phyloP scores from a whole-genome alignment of 306 rosid genomes.

The Hippophae tibetana region DNA sequence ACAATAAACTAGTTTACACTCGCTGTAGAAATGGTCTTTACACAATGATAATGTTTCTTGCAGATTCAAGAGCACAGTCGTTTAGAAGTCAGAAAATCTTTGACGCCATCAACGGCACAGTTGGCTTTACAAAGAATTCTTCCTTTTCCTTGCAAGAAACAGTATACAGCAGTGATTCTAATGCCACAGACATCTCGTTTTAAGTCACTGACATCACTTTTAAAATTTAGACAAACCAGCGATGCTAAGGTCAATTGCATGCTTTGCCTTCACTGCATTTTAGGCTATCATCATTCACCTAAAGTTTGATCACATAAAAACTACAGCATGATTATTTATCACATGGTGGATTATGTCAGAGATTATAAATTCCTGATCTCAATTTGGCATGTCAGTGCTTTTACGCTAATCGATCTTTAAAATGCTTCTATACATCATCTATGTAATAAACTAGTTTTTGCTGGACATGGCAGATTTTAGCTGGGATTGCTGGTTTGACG shows the following conservation, averaged over 20 bases:
- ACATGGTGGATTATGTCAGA: too few species aligned
- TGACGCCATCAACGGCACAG: conserved; percentile 57
- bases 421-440: too few species aligned
- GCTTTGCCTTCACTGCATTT: too few species aligned
- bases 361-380: too few species aligned
- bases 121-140: conserved; percentile 61
- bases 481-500: conserved; percentile 47
- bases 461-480: conserved; percentile 52
- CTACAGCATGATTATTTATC: too few species aligned
- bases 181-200: conserved; percentile 60
- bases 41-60: conserved; percentile 8
- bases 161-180: conserved; percentile 77
- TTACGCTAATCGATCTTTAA: too few species aligned
- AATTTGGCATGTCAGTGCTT: too few species aligned
- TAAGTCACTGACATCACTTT: conserved; percentile 42
- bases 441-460: too few species aligned
- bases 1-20: background rate
- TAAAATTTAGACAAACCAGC: conserved; percentile 32
- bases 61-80: conserved; percentile 81
- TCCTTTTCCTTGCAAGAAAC: conserved; percentile 75
- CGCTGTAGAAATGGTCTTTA: background rate
- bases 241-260: conserved; percentile 51
- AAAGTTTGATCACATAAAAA: too few species aligned
- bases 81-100: conserved; percentile 51
- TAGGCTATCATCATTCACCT: too few species aligned